Conservation (phyloP, 306 rosid species). For the Pterocarpus santalinus region DNA sequence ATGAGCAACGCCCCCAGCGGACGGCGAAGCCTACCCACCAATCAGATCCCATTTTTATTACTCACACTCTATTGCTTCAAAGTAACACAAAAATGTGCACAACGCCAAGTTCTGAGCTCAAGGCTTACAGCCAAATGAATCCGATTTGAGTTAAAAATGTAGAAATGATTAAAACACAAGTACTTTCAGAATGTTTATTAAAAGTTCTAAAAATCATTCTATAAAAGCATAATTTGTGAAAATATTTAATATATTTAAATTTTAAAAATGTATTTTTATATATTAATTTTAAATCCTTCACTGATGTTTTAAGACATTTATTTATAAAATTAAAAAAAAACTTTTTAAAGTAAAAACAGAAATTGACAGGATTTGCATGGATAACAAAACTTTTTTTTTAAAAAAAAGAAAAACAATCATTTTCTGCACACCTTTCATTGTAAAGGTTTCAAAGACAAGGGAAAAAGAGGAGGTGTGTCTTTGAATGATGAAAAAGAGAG, state of each 20-base stretch:
- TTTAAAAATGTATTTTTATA: too few species aligned
- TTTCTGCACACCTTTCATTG: not conserved
- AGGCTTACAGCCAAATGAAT: not conserved
- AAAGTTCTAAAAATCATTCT: too few species aligned
- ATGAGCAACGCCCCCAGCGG: too few species aligned
- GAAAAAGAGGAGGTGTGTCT: too few species aligned
- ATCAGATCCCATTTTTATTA: constrained; percentile 66
- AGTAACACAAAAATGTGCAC: not conserved
- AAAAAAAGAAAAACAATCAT: not conserved
- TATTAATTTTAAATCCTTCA: too few species aligned
- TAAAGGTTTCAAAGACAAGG: not conserved
- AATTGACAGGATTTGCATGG: constrained; percentile 12
- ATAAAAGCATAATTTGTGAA: too few species aligned
- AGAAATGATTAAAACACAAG: not conserved
- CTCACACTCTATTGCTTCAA: constrained; percentile 1
- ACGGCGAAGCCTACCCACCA: constrained; percentile 30
- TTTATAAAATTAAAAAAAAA: not conserved
- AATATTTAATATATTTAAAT: too few species aligned
- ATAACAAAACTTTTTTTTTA: not conserved
- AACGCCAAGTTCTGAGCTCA: not conserved
- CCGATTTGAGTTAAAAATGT: too few species aligned
- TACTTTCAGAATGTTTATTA: too few species aligned
- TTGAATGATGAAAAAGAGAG: too few species aligned
- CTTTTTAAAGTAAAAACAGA: constrained; percentile 24
- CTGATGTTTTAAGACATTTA: too few species aligned